A percentile compares a stretch with the other conserved stretches of the same genome.
Evolutionary conservation across 1,284 basidiomycete genomes (phyloP).

Genomic region (Ustilago crameri): DNA sequence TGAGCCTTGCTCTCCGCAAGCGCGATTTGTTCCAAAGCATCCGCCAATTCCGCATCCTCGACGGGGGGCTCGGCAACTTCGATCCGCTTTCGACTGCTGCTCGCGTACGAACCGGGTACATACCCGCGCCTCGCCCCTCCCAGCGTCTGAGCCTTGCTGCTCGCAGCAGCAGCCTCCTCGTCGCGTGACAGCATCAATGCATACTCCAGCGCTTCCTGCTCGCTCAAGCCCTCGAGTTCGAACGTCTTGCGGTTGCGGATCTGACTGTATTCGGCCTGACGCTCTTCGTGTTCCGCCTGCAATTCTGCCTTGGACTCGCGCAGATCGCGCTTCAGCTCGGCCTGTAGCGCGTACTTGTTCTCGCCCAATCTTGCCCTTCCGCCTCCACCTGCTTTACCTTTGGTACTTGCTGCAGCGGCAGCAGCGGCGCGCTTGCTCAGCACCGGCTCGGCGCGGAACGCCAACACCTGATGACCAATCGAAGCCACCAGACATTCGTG

Average conservation of each 20-base stretch:
- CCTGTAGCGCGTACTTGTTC: constrained; percentile 48
- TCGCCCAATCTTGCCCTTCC: constrained; percentile 21
- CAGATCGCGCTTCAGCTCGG: constrained; percentile 61
- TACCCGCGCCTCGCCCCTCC: constrained; percentile 37
- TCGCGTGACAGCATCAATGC: constrained; percentile 86
- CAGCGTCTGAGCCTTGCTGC: constrained; percentile 13
- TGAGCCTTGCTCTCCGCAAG: constrained; percentile 49
- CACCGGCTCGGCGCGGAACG: constrained; percentile 76
- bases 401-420: constrained; percentile 10
- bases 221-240: constrained; percentile 77
- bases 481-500: constrained; percentile 75
- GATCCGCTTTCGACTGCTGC: constrained; percentile 17
- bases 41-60: constrained; percentile 50
- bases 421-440: constrained; percentile 28
- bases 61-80: constrained; percentile 21
- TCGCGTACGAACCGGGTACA: constrained; percentile 31
- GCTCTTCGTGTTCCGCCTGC: constrained; percentile 76
- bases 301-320: constrained; percentile 45
- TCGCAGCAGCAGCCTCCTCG: constrained; percentile 72
- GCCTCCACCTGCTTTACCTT: constrained; percentile 14
- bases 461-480: constrained; percentile 76
- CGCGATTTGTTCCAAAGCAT: constrained; percentile 57
- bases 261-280: constrained; percentile 73
- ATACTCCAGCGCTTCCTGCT: constrained; percentile 82
- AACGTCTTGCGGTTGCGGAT: constrained; percentile 68